Conservation (phyloP, 148 eudicot genomes). For the Linanthus parryae region DNA sequence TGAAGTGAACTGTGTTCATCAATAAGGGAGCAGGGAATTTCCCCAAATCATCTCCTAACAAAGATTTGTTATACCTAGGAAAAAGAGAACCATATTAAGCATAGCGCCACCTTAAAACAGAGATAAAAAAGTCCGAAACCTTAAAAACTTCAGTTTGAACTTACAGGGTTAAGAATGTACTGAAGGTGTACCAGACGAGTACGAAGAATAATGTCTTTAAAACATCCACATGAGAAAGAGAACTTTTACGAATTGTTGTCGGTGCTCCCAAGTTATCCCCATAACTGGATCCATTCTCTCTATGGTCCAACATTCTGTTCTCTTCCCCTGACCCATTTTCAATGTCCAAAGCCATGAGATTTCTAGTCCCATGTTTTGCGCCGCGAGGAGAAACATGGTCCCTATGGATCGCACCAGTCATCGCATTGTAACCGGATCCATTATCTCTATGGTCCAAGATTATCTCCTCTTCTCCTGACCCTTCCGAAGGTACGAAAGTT, state of each 20-base stretch:
- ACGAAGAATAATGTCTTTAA: constrained; percentile 74
- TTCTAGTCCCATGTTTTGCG: constrained; percentile 23
- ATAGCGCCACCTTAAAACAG: not conserved
- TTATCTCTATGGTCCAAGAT: constrained; percentile 2
- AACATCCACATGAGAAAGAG: constrained; percentile 55
- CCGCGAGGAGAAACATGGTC: no score
- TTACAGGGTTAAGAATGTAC: constrained; percentile 91
- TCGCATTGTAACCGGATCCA: constrained; percentile 11
- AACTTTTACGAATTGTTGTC: constrained; percentile 16
- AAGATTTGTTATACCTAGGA: constrained; percentile 83
- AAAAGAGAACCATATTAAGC: constrained; percentile 11
- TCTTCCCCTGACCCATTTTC: constrained; percentile 32
- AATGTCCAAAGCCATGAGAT: constrained; percentile 49
- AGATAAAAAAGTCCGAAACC: not conserved
- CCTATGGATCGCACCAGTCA: no score
- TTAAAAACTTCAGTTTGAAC: constrained; percentile 14
- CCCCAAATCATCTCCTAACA: constrained; percentile 87
- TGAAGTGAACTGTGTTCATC: constrained; percentile 94
- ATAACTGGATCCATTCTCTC: constrained; percentile 10
- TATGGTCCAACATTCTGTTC: not conserved
- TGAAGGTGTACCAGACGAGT: constrained; percentile 87
- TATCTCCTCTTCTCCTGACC: constrained; percentile 10
- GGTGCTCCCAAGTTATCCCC: constrained; percentile 6
- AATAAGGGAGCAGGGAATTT: constrained; percentile 93
- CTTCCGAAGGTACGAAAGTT: constrained; percentile 46